Evolutionary conservation across 2,329 filamentous ascomycete genomes (phyloP).

Genomic region (Neoarthrinium moseri): DNA sequence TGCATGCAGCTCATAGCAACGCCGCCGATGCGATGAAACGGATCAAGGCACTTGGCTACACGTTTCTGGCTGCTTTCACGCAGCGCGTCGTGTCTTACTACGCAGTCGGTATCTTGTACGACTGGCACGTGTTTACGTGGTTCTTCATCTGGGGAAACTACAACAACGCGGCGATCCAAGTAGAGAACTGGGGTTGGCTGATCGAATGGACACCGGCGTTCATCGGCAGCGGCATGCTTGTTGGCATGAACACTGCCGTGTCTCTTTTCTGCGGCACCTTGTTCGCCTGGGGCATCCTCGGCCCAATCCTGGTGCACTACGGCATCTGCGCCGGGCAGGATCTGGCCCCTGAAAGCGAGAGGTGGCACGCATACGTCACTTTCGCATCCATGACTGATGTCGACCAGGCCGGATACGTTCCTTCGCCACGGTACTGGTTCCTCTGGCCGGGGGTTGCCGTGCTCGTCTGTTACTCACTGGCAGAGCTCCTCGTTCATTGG

Average conservation of each 20-base stretch:
- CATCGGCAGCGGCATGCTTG: slow-evolving; percentile 57
- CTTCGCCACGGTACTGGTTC: slow-evolving; percentile 26
- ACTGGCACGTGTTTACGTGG: slow-evolving; percentile 53
- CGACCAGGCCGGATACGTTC: background rate
- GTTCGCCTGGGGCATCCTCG: slow-evolving; percentile 56
- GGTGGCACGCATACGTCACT: slow-evolving; percentile 41
- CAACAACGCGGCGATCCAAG: slow-evolving; percentile 46
- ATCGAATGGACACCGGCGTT: slow-evolving; percentile 59
- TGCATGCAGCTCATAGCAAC: slow-evolving; percentile 54
- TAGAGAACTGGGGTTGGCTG: slow-evolving; percentile 59
- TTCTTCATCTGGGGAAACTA: slow-evolving; percentile 55
- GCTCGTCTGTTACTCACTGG: slow-evolving; percentile 31
- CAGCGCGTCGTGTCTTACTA: slow-evolving; percentile 58
- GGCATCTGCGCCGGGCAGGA: slow-evolving; percentile 42
- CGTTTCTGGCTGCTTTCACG: slow-evolving; percentile 46
- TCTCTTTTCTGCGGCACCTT: slow-evolving; percentile 56
- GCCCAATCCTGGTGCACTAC: slow-evolving; percentile 53
- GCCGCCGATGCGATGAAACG: slow-evolving; percentile 51
- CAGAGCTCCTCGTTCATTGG: slow-evolving; percentile 5
- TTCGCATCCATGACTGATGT: slow-evolving; percentile 23
- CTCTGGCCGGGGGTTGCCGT: slow-evolving; percentile 42
- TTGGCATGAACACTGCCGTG: slow-evolving; percentile 56
- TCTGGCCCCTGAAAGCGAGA: slow-evolving; percentile 32
- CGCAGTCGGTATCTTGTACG: slow-evolving; percentile 56
- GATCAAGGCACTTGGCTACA: slow-evolving; percentile 48